Evolutionary conservation across 2,329 filamentous ascomycete species (phyloP).

Genomic region (Neopestalotiopsis clavispora): DNA sequence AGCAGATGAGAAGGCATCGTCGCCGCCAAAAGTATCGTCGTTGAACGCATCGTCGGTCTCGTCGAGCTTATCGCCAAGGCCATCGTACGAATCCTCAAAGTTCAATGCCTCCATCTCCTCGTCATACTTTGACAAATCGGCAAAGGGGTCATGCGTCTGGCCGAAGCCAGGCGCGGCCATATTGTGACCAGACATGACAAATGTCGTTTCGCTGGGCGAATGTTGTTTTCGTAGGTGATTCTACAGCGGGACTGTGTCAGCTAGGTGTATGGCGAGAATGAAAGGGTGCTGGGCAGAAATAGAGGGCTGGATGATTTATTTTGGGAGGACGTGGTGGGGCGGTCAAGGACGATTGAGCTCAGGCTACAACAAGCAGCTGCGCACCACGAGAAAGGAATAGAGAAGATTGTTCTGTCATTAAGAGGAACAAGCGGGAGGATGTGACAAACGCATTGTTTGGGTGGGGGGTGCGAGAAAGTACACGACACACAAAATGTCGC

Average conservation of each 20-base stretch:
- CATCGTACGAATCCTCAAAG: conserved; percentile 98
- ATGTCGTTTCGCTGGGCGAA: not conserved
- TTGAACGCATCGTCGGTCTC: conserved; percentile 95
- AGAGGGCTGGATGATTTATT: not conserved
- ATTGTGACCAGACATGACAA: conserved; percentile 69
- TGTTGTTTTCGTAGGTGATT: not conserved
- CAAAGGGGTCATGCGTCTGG: conserved; percentile 84
- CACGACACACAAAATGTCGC: not conserved
- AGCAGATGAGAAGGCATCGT: conserved; percentile 45
- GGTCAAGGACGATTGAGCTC: not conserved
- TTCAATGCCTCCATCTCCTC: conserved; percentile 66
- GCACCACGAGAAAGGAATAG: not conserved
- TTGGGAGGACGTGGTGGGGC: not conserved
- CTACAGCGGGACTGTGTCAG: not conserved
- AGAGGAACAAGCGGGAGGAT: not conserved
- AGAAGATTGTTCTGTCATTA: not conserved
- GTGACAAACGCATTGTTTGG: not conserved
- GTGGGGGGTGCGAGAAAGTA: not conserved
- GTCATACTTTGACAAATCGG: conserved; percentile 72
- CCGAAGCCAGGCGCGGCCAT: conserved; percentile 79
- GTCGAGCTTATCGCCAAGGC: conserved; percentile 86
- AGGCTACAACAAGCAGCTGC: not conserved
- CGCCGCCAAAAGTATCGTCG: conserved; percentile 85
- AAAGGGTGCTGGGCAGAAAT: not conserved
- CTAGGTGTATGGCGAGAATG: not conserved